These are phyloP conservation scores for Mycena capillaripes DNA, from an alignment of 768 basidiomycete species.

Conservation along the genomic window DNA sequence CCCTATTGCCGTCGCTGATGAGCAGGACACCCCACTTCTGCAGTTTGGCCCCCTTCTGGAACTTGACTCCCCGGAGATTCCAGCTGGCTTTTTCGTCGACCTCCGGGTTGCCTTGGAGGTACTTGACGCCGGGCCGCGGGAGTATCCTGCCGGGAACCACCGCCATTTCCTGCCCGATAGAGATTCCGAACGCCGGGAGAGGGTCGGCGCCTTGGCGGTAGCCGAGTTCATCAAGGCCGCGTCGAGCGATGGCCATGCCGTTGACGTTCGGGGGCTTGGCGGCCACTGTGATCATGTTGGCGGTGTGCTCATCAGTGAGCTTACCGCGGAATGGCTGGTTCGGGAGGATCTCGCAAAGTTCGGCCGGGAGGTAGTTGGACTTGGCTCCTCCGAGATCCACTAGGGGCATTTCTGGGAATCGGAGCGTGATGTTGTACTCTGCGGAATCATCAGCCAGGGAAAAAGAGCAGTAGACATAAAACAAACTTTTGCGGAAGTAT, in stretches of 20 bases:
- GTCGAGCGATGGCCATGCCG: slow-evolving; percentile 69
- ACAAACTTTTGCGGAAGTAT: slow-evolving; percentile 78
- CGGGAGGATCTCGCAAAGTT: slow-evolving; percentile 79
- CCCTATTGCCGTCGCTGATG: slow-evolving; percentile 69
- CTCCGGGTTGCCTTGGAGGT: slow-evolving; percentile 59
- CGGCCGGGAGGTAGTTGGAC: slow-evolving; percentile 71
- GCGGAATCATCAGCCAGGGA: neutral
- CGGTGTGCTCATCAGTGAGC: slow-evolving; percentile 77
- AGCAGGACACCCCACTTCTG: slow-evolving; percentile 79
- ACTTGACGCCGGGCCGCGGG: slow-evolving; percentile 70
- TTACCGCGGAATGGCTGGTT: slow-evolving; percentile 81
- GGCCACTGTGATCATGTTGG: slow-evolving; percentile 79
- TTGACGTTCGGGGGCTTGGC: slow-evolving; percentile 82
- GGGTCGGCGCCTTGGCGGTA: slow-evolving; percentile 56
- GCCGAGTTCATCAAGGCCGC: slow-evolving; percentile 75
- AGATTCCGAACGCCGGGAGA: slow-evolving; percentile 72
- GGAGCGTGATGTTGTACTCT: slow-evolving; percentile 75
- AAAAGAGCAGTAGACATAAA: slow-evolving; percentile 40
- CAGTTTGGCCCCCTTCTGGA: slow-evolving; percentile 68
- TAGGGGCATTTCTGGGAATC: slow-evolving; percentile 65
- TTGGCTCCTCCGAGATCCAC: slow-evolving; percentile 71
- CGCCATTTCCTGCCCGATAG: slow-evolving; percentile 73
- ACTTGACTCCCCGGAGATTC: slow-evolving; percentile 80
- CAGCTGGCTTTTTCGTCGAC: slow-evolving; percentile 81
- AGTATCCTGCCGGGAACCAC: slow-evolving; percentile 81